Evolutionary conservation across 176 grass and related monocot species (phyloP).

Genomic region (Rhynchospora pubera): DNA sequence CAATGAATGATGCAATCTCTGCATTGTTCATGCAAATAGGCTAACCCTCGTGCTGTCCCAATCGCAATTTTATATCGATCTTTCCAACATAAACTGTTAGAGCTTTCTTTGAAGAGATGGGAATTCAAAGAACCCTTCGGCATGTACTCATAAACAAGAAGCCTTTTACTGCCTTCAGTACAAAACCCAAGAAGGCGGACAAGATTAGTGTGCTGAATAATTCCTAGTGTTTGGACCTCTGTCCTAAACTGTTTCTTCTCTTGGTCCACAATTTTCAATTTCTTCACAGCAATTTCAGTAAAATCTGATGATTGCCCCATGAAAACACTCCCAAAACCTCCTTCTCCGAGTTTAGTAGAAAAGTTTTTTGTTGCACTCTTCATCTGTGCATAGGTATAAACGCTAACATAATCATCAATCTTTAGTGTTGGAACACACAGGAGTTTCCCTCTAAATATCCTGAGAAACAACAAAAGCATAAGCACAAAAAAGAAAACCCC

Average conservation of each 20-base stretch:
- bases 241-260: constrained; percentile 30
- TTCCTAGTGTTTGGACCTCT: constrained; percentile 28
- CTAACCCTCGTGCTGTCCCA: constrained; percentile 17
- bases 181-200: constrained; percentile 28
- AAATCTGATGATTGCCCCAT: neutral
- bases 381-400: constrained; percentile 27
- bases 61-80: constrained; percentile 1
- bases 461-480: constrained; percentile 15
- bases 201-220: constrained; percentile 25
- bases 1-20: constrained; percentile 56
- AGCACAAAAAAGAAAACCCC: constrained; percentile 5
- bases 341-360: constrained; percentile 25
- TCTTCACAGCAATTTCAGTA: constrained; percentile 19
- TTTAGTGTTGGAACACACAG: neutral
- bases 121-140: constrained; percentile 21
- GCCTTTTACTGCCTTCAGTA: neutral
- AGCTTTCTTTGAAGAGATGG: constrained; percentile 1
- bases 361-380: constrained; percentile 16
- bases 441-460: constrained; percentile 16
- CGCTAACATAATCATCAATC: constrained; percentile 15
- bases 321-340: constrained; percentile 26
- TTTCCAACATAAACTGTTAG: neutral
- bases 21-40: constrained; percentile 35
- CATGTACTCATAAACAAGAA: constrained; percentile 32
- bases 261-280: constrained; percentile 13